Conservation (phyloP, 2,329 filamentous ascomycete genomes). For the Phyllosticta citriasiana region DNA sequence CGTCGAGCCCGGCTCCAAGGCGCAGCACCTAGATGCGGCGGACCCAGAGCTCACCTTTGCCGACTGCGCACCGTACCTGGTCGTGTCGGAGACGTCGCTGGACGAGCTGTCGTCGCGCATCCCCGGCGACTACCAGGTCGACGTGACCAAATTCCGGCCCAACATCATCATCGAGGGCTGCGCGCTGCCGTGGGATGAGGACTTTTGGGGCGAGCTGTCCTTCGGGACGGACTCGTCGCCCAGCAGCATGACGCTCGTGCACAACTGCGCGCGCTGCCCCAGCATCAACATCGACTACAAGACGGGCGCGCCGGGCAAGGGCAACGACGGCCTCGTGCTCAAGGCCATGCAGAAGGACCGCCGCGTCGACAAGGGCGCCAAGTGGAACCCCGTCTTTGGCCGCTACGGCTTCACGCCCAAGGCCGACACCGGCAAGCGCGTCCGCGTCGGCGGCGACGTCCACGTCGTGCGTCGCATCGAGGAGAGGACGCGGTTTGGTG, state of each 20-base stretch:
- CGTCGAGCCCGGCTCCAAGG: slow-evolving; percentile 1
- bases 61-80: slow-evolving; percentile 65
- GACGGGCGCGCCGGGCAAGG: slow-evolving; percentile 31
- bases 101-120: slow-evolving; percentile 47
- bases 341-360: slow-evolving; percentile 37
- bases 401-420: slow-evolving; percentile 34
- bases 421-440: slow-evolving; percentile 19
- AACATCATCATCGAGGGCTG: slow-evolving; percentile 37
- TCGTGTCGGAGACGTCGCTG: slow-evolving; percentile 63
- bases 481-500: slow-evolving; percentile 35
- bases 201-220: slow-evolving; percentile 34
- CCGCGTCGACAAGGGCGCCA: slow-evolving; percentile 34
- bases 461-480: slow-evolving; percentile 29
- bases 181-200: slow-evolving; percentile 33
- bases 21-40: slow-evolving; percentile 9
- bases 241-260: slow-evolving; percentile 27
- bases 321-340: slow-evolving; percentile 30
- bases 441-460: slow-evolving; percentile 35
- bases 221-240: slow-evolving; percentile 17
- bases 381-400: slow-evolving; percentile 40
- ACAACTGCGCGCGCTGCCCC: slow-evolving; percentile 38
- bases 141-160: slow-evolving; percentile 38
- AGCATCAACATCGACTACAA: slow-evolving; percentile 39
- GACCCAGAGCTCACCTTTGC: slow-evolving; percentile 50
- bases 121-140: slow-evolving; percentile 26